Evolutionary conservation across 2,329 filamentous ascomycete genomes (phyloP), one percentile per base, ranked within the genome.

Genomic region (Trichoderma gracile): DNA sequence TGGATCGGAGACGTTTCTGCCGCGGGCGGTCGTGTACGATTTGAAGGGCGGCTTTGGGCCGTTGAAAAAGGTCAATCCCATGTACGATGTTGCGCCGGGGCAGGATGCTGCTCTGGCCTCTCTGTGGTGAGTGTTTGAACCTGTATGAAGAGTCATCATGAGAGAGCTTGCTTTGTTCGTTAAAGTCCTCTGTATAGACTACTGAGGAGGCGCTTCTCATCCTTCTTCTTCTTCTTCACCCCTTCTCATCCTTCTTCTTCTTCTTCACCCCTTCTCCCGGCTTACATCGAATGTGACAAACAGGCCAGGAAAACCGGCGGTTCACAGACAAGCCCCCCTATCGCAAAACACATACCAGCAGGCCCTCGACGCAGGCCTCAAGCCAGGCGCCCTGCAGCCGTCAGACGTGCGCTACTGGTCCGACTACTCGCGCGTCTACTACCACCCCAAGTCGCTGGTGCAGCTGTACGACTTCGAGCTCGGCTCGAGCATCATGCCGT

Each of bases 21-120:
- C 95, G 4, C 86, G 95, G 68, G 92, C 93, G 0, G 81, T 99
- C 65, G 90, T 99, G 65, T 99, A 99, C 75, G 95, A 99, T 73
- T 82, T 98, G 40, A 98, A 98, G 75, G 92, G 92, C 33, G 92
- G 90, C 0, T 98, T 98, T 77, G 95, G 95, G 6, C 91, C 92
- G 7, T 79, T 99, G 70, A 86, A 88, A 70, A 93, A 93, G 78
- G 89, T 93, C 68, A 97, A 97, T 76, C 89, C 92, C 2, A 81
- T 99, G 2, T 98, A 98, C 72, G 90, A 93, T 66, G 75, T 78
- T 30, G 74, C 79, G 65, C 69, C 76, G 21, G 40, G 59, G 1
- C 50, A 54, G 7, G 52, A 63, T 5, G 75, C 78, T 8, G 72
- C 75, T 33, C 69, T 74, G 45, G 64, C 66, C 33, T 71, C 73